Percentiles rank a stretch among this genome's conserved stretches.
Conservation (phyloP, 148 eudicot species). For the Dysphania ambrosioides region DNA sequence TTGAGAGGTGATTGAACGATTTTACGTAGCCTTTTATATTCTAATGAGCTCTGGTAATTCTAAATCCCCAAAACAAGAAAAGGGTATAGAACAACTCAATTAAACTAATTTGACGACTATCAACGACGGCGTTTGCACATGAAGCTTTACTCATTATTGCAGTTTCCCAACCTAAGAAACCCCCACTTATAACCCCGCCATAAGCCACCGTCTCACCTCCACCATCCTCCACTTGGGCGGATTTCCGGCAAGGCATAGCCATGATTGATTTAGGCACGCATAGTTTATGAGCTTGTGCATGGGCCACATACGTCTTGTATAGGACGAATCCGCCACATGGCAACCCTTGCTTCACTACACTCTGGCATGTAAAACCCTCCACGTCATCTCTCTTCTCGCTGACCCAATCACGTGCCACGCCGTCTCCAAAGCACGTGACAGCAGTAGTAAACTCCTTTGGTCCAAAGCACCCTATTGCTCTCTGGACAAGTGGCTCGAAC, state of each 20-base stretch:
- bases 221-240: constrained; percentile 16
- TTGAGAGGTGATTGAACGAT: constrained; percentile 2
- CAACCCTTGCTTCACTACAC: constrained; percentile 24
- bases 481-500: constrained; percentile 29
- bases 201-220: constrained; percentile 16
- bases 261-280: constrained; percentile 1
- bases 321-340: constrained; percentile 26
- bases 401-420: constrained; percentile 22
- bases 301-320: constrained; percentile 25
- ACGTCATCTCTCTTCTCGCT: constrained; percentile 17
- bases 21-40: neutral
- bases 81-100: constrained; percentile 9
- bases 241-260: constrained; percentile 23
- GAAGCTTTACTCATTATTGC: constrained; percentile 16
- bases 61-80: constrained; percentile 16
- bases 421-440: constrained; percentile 26
- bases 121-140: constrained; percentile 13
- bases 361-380: constrained; percentile 26
- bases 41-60: constrained; percentile 16
- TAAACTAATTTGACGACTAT: constrained; percentile 11
- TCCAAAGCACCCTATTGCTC: constrained; percentile 41
- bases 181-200: constrained; percentile 11
- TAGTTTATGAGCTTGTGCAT: neutral
- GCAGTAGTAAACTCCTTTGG: constrained; percentile 48
- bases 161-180: constrained; percentile 21